phyloP scores from a whole-genome alignment of 768 basidiomycete species.

The Strobilomyces dryophilus region DNA sequence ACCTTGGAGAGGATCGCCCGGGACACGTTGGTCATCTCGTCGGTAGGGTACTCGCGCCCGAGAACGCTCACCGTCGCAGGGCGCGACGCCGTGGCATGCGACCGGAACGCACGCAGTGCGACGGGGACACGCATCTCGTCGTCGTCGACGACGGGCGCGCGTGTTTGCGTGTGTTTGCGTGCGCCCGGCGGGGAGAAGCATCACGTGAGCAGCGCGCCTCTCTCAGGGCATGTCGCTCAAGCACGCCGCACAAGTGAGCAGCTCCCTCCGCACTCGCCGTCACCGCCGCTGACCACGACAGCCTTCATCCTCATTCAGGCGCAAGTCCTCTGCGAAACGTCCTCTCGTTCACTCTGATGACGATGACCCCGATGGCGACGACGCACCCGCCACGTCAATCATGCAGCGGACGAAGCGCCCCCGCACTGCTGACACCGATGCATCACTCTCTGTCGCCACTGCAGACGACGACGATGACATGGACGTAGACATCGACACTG shows the following conservation, averaged over 20 bases:
- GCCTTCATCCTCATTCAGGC: constrained; percentile 17
- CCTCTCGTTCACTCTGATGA: constrained; percentile 34
- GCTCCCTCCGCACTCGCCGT: background rate
- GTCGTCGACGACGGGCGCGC: constrained; percentile 9
- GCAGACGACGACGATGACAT: constrained; percentile 44
- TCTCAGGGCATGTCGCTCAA: constrained; percentile 17
- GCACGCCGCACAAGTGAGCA: constrained; percentile 22
- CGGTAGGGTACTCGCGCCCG: constrained; percentile 67
- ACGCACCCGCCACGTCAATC: constrained; percentile 48
- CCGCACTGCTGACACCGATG: constrained; percentile 28
- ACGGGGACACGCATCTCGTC: constrained; percentile 15
- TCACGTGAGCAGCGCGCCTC: constrained; percentile 7
- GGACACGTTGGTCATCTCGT: constrained; percentile 80
- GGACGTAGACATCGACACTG: constrained; percentile 38
- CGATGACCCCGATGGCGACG: constrained; percentile 32
- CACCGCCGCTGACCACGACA: constrained; percentile 12
- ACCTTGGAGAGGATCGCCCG: constrained; percentile 82
- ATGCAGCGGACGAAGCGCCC: constrained; percentile 21
- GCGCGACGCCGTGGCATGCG: constrained; percentile 12
- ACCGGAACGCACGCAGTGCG: constrained; percentile 8
- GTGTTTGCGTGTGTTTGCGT: constrained; percentile 19
- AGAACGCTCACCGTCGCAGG: constrained; percentile 44
- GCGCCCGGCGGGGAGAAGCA: background rate
- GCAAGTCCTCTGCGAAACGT: constrained; percentile 22
- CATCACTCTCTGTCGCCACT: constrained; percentile 16